phyloP scores from a whole-genome alignment of 1,284 basidiomycete species.

The Coniferiporia sulphurascens region DNA sequence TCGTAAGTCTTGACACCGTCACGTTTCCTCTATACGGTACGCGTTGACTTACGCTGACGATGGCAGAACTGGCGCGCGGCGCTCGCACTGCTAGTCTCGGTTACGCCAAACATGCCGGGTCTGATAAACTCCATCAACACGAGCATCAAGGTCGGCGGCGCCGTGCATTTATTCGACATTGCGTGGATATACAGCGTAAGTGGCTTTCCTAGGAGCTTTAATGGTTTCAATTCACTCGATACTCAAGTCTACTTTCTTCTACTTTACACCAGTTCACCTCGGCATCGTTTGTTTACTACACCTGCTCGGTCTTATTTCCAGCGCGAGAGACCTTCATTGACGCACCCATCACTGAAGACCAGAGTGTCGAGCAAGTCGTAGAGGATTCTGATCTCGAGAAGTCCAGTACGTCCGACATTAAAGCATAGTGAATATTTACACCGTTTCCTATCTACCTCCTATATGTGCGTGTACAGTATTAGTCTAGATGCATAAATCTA shows the following conservation, averaged over 20 bases:
- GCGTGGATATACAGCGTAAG: slow-evolving; percentile 69
- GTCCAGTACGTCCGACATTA: not conserved
- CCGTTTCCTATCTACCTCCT: not conserved
- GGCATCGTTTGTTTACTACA: slow-evolving; percentile 42
- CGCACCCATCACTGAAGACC: slow-evolving; percentile 32
- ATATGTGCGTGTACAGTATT: not conserved
- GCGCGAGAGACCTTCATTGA: slow-evolving; percentile 55
- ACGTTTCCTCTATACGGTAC: not conserved
- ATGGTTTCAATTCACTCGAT: not conserved
- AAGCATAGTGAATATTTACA: not conserved
- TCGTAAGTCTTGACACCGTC: slow-evolving; percentile 38
- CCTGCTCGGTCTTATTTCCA: slow-evolving; percentile 50
- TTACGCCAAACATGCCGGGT: slow-evolving; percentile 63
- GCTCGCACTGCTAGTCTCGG: slow-evolving; percentile 55
- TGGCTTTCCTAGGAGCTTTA: slow-evolving; percentile 9
- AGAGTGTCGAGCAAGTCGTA: not conserved
- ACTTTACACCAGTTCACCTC: slow-evolving; percentile 33
- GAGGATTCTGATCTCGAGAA: slow-evolving; percentile 6
- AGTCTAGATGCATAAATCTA: not conserved
- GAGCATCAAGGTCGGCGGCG: slow-evolving; percentile 48
- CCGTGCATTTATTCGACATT: slow-evolving; percentile 53
- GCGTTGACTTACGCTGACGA: slow-evolving; percentile 4
- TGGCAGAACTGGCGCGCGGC: slow-evolving; percentile 69
- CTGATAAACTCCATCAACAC: slow-evolving; percentile 63
- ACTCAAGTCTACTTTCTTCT: not conserved